These are phyloP conservation scores for Malus hybrid DNA, from an alignment of 331 rosid genomes.

Conservation along the genomic window DNA sequence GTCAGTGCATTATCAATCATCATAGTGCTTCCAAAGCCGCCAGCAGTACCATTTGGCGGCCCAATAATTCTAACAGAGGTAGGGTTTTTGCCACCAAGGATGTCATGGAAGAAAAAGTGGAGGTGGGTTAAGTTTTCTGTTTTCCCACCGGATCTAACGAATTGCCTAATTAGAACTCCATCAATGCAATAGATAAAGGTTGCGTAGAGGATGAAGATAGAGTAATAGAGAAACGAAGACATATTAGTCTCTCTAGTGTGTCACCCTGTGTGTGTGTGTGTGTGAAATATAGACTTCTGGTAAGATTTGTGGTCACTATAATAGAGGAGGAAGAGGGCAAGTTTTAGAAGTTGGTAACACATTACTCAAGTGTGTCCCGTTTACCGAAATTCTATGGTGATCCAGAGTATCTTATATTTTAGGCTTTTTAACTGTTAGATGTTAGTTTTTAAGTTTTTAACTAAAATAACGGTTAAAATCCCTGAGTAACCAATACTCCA, in stretches of 20 bases:
- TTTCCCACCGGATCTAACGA: background rate
- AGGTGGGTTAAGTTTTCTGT: constrained; percentile 22
- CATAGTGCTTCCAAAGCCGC: constrained; percentile 28
- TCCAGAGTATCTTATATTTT: background rate
- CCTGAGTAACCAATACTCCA: too few relatives aligned
- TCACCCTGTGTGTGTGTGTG: background rate
- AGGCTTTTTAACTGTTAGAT: too few relatives aligned
- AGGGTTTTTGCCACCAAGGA: constrained; percentile 25
- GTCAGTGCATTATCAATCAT: constrained; percentile 45
- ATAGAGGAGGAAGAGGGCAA: background rate
- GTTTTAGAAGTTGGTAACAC: background rate
- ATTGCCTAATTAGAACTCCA: constrained; percentile 25
- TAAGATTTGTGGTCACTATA: constrained; percentile 1
- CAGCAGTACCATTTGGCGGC: background rate
- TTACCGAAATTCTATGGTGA: background rate
- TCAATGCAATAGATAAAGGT: background rate
- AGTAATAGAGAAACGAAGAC: constrained; percentile 15
- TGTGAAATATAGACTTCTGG: background rate
- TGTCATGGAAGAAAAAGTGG: constrained; percentile 60
- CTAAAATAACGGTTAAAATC: too few relatives aligned
- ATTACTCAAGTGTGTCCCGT: background rate
- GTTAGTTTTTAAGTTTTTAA: background rate
- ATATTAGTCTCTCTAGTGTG: background rate
- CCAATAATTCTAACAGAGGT: constrained; percentile 25
- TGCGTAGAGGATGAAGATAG: constrained; percentile 15